A percentile compares a stretch with the other conserved stretches of the same genome.
Evolutionary conservation across 805 yeast genomes (phyloP).

Genomic region (Zygoascus flipseniorum): DNA sequence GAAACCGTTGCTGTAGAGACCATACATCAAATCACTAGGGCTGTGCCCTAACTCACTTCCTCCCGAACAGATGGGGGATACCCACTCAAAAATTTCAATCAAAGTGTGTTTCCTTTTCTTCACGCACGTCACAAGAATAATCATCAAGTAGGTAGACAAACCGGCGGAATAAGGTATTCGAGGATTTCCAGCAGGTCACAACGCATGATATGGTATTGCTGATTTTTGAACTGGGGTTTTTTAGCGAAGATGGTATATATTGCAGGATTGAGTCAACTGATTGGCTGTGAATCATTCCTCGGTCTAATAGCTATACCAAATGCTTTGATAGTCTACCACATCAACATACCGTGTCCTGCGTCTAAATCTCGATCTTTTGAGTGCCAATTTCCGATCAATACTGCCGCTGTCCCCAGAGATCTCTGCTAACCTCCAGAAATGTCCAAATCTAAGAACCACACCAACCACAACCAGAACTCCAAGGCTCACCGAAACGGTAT

Average conservation of each 20-base stretch:
- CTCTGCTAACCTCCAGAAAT: conserved; percentile 34
- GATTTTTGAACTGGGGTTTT: no score
- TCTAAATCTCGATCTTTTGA: no score
- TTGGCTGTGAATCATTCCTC: no score
- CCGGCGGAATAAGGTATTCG: not conserved
- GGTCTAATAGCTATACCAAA: no score
- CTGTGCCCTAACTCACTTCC: not conserved
- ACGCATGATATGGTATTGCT: not conserved
- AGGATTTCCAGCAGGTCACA: no score
- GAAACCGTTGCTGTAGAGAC: not conserved
- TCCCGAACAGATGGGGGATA: not conserved
- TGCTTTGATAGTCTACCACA: no score
- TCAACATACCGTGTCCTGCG: no score
- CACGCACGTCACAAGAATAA: not conserved
- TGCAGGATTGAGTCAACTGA: no score
- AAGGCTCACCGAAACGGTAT: conserved; percentile 99
- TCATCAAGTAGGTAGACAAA: not conserved
- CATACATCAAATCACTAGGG: not conserved
- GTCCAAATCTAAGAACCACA: conserved; percentile 99
- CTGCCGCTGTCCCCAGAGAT: no score
- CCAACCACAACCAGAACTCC: conserved; percentile 98
- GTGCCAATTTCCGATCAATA: no score
- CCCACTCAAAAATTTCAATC: conserved; percentile 1
- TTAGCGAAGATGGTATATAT: no score
- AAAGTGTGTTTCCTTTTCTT: not conserved